These are phyloP conservation scores for Ascochyta pisi DNA, from an alignment of 2,329 filamentous ascomycete genomes.

Conservation along the genomic window DNA sequence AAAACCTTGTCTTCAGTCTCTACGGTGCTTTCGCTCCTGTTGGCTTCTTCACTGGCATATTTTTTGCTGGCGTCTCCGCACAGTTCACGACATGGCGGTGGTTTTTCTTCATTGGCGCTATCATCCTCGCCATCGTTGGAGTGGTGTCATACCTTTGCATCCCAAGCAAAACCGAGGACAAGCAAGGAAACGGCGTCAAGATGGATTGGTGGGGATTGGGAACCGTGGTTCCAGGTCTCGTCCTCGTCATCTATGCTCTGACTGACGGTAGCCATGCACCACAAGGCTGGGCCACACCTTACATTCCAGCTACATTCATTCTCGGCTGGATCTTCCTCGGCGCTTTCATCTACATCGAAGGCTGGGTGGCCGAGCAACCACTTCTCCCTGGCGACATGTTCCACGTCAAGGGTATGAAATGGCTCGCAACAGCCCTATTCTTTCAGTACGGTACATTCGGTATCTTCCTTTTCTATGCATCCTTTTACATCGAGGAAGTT, in stretches of 20 bases:
- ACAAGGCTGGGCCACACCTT: conserved; percentile 74
- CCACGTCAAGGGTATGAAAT: conserved; percentile 68
- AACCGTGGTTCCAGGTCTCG: conserved; percentile 59
- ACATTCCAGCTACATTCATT: conserved; percentile 71
- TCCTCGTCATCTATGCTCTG: conserved; percentile 76
- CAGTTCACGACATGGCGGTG: conserved; percentile 43
- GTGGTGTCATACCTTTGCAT: conserved; percentile 40
- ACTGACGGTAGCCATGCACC: conserved; percentile 75
- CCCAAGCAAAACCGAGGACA: conserved; percentile 29
- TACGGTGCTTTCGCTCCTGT: conserved; percentile 62
- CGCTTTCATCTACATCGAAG: conserved; percentile 72
- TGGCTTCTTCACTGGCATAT: conserved; percentile 52
- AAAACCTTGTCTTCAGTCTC: conserved; percentile 70
- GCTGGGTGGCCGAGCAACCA: conserved; percentile 71
- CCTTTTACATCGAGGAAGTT: conserved; percentile 47
- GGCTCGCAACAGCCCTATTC: conserved; percentile 43
- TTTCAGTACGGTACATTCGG: conserved; percentile 56
- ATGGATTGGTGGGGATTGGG: conserved; percentile 50
- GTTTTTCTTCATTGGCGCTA: conserved; percentile 45
- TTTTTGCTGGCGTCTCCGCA: conserved; percentile 44
- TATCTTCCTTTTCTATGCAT: conserved; percentile 49
- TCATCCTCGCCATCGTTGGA: conserved; percentile 42
- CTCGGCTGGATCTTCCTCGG: conserved; percentile 67
- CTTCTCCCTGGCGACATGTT: conserved; percentile 76
- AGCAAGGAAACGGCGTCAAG: conserved; percentile 26